These are phyloP conservation scores for Pythium graminicola DNA, from an alignment of 352 stramenopile genomes.

Conservation along the genomic window DNA sequence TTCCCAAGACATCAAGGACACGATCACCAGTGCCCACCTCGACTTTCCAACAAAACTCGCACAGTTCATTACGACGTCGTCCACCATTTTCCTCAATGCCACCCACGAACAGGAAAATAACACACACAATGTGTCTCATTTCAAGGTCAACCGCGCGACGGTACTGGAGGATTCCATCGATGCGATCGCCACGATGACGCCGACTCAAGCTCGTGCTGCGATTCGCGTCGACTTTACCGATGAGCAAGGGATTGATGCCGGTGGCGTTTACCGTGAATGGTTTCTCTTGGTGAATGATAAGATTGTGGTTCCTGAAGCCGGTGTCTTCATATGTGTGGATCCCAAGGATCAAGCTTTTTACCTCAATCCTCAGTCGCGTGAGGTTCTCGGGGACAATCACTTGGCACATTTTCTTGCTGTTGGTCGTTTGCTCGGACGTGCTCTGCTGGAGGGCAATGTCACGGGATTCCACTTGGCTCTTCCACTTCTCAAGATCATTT, in stretches of 20 bases:
- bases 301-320: constrained; percentile 19
- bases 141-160: constrained; percentile 20
- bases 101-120: constrained; percentile 2
- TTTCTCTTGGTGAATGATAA: constrained; percentile 38
- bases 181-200: constrained; percentile 15
- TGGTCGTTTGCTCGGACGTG: constrained; percentile 25
- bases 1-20: constrained; percentile 14
- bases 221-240: constrained; percentile 51
- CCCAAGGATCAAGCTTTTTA: constrained; percentile 28
- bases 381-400: too few species aligned
- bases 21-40: constrained; percentile 12
- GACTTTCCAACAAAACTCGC: constrained; percentile 33
- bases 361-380: constrained; percentile 25
- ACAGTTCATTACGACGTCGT: constrained; percentile 25
- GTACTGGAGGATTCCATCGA: constrained; percentile 29
- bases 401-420: too few species aligned
- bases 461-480: constrained; percentile 86
- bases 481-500: constrained; percentile 91
- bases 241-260: constrained; percentile 56
- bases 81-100: constrained; percentile 9
- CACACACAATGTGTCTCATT: constrained; percentile 11
- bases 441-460: constrained; percentile 67
- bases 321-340: constrained; percentile 27
- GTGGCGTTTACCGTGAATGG: constrained; percentile 67
- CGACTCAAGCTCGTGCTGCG: constrained; percentile 17